These are phyloP conservation scores for Golubevia sp. DNA, from an alignment of 1,284 basidiomycete species.

Conservation along the genomic window DNA sequence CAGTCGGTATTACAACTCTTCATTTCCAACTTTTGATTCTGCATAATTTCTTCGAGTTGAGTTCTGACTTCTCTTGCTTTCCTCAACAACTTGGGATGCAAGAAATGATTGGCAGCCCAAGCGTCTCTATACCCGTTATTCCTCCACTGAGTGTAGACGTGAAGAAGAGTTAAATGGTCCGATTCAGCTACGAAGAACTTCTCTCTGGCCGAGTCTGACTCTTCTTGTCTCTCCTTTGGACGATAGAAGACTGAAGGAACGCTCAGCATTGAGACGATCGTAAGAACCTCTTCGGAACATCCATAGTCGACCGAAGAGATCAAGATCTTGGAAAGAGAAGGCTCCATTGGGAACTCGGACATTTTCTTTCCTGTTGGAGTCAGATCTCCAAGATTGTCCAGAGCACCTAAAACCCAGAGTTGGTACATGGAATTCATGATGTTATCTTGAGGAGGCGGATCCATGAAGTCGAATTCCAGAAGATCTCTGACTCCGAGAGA, in stretches of 20 bases:
- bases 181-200: constrained; percentile 98
- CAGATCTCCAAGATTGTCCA: constrained; percentile 96
- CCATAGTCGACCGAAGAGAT: constrained; percentile 91
- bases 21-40: constrained; percentile 90
- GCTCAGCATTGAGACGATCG: constrained; percentile 97
- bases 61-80: constrained; percentile 95
- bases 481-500: constrained; percentile 92
- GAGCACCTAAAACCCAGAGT: constrained; percentile 94
- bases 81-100: constrained; percentile 91
- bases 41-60: constrained; percentile 98
- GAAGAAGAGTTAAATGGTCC: constrained; percentile 91
- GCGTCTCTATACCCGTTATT: constrained; percentile 85
- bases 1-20: constrained; percentile 92
- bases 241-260: constrained; percentile 96
- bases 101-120: constrained; percentile 91
- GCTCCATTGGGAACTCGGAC: constrained; percentile 82
- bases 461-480: constrained; percentile 98
- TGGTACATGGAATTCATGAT: constrained; percentile 91
- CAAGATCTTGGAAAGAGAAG: constrained; percentile 96
- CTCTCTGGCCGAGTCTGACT: constrained; percentile 92
- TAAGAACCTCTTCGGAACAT: constrained; percentile 93
- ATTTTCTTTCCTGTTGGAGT: constrained; percentile 91
- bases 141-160: constrained; percentile 98
- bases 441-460: constrained; percentile 76
- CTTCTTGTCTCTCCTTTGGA: constrained; percentile 91